Evolutionary conservation across 345 rosid species (phyloP), one percentile per base, ranked within the genome.

Genomic region (Arabidopsis thaliana): DNA sequence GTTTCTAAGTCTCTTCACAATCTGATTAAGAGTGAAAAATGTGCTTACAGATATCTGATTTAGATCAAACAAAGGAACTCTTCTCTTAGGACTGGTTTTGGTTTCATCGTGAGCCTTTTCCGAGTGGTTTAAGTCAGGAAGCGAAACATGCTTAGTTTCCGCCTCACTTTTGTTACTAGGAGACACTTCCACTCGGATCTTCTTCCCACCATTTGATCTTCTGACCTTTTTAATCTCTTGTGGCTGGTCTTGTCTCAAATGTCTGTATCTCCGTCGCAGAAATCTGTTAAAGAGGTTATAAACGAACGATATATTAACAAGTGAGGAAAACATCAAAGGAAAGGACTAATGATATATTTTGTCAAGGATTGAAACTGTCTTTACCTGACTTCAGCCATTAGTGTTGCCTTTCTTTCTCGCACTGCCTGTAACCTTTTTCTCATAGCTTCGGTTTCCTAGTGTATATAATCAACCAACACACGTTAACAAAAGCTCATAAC

Each of bases 31-130:
- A 5, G 8, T 13, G 44, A 49, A 59, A 67, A 6, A 49, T 23
- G 13, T 59, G 28, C 78, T 78, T 87, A 94, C 97, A 86, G 96
- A 91, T 51, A 91, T 86, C 78, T 91, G 88, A 78, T 94, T 94
- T 46, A 94, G 84, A 85, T 94, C 98, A 34, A 94, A 91, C 76
- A 79, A 53, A 6, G 89, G 93, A 72, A 85, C 75, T 42, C n/a
- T 78, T 76, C 78, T 84, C 55, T 67, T 68, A 14, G 44, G 65
- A 14, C 67, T 42, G 11, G 91, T 84, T 67, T 85, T 89, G 78
- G 78, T 87, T 40, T 78, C 84, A 2, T 73, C 52, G 25, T 41
- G 52, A 77, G 69, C 33, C 71, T 37, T 85, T 50, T 73, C 86
- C 61, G 82, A 78, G 30, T 83, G 80, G 82, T 83, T 86, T 24